Evolutionary conservation across 140 eudicot species (phyloP), one percentile per base, ranked within the genome.

Genomic region (Bidens hawaiensis): DNA sequence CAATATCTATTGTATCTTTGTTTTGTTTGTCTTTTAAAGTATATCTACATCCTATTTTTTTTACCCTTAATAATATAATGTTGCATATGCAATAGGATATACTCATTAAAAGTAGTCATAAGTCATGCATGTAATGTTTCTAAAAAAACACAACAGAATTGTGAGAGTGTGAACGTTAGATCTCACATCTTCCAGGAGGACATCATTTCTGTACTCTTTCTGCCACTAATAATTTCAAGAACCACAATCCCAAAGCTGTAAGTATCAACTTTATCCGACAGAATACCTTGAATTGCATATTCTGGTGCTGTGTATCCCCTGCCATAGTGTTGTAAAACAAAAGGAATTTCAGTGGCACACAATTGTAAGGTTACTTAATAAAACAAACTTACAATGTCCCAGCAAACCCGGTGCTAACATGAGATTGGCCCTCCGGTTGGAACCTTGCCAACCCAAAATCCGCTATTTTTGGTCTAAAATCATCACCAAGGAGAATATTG

Each of bases 251-350:
- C 60, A 0, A 64, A 64, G 31, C 60, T 64, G 48, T 64, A 64
- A 19, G 70, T 64, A 16, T 64, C 70, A 21, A 64, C 60, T 48
- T 64, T 48, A 48, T 64, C 70, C 1, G 70, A 64, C 30, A 64
- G 6, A 64, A 49, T 4, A 48, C 70, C 70, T 18, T 64, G 33
- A 30, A 47, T 60, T 31, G 48, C 60, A 64, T 64, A 64, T 48
- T 64, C 70, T 6, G 70, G 70, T 30, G 70, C 60, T 3, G 70
- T 64, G 45, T 64, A 64, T 48, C 70, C 70, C 70, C 70, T 64
- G 10, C 3, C 28, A 30, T 47, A 0, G 6, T 25, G 1, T 62
- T 9, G 25, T 3, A 47, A 4, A 28, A 7, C 15, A 61, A 15
- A n/a, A n/a, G n/a, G n/a, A n/a, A n/a, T n/a, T 14, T 6, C 13